Evolutionary conservation across 495 filamentous ascomycete genomes (phyloP).

Genomic region (Amorphotheca resinae): DNA sequence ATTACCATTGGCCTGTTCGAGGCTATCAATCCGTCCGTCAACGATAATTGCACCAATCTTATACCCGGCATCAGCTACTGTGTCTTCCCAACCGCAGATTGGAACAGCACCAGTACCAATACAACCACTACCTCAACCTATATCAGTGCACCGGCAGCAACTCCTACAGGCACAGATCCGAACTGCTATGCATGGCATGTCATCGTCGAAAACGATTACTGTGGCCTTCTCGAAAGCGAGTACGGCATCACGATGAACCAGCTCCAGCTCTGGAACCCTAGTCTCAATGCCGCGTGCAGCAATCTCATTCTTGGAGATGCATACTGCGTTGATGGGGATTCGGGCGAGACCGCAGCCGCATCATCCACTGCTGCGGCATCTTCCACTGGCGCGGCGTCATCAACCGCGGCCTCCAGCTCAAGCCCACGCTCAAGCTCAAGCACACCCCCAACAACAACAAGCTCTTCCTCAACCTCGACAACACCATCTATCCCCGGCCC

Average conservation of each 20-base stretch:
- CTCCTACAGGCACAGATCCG: background rate
- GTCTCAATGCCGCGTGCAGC: conserved; percentile 10
- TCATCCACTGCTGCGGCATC: too few relatives aligned
- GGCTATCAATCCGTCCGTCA: conserved; percentile 15
- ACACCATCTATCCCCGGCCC: background rate
- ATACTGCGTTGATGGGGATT: conserved; percentile 13
- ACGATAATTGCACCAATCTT: conserved; percentile 15
- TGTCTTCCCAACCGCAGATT: conserved; percentile 8
- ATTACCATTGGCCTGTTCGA: conserved; percentile 10
- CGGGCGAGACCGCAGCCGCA: too few relatives aligned
- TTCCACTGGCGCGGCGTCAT: too few relatives aligned
- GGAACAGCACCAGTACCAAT: conserved; percentile 12
- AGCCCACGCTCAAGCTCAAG: too few relatives aligned
- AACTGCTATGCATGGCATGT: background rate
- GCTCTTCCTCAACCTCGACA: background rate
- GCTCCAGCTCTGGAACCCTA: conserved; percentile 18
- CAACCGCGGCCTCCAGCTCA: too few relatives aligned
- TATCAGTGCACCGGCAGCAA: background rate
- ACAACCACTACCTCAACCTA: conserved; percentile 3
- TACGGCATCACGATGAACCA: conserved; percentile 17
- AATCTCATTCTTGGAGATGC: conserved; percentile 18
- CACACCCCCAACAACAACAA: background rate
- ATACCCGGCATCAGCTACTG: conserved; percentile 15
- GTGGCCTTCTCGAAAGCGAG: conserved; percentile 8
- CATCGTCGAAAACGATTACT: conserved; percentile 12